Evolutionary conservation across 106 monocot species (phyloP), one percentile per base, ranked within the genome.

Genomic region (Xerophyta viscosa): DNA sequence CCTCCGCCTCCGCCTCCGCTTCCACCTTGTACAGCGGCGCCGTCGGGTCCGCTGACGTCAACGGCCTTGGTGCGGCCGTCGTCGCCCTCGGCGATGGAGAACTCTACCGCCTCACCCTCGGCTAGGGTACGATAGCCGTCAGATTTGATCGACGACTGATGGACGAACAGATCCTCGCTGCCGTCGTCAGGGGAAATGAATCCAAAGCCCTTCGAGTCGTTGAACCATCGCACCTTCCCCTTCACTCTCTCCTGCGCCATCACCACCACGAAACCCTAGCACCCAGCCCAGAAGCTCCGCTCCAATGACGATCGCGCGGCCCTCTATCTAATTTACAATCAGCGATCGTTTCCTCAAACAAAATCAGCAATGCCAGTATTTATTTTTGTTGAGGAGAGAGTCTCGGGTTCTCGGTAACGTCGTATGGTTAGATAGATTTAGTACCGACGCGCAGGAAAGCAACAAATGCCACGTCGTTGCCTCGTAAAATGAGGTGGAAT

Each of bases 51-150:
- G 18, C 65, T 66, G 23, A 77, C 77, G 22, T 71, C 77, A 18
- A 66, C 66, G 48, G 77, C 77, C 66, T 77, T 77, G 50, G 71
- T 57, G 14, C 77, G 61, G 23, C 71, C 77, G 27, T 66, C 62
- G 9, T 67, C 50, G 8, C 67, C 69, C 27, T 58, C 26, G 25
- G 46, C 48, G 37, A 78, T 45, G 6, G 15, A 17, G 71, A 78
- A 78, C 71, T 78, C 77, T 19, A 78, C 77, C 2, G 9, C 21
- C 58, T 78, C 77, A 18, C 77, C 77, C 36, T 78, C 77, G 12
- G 37, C 60, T 1, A 76, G 76, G 37, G 60, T 31, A 2, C 76
- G 29, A 60, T 60, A 76, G 37, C 76, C 76, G 24, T 63, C 59
- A 18, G 76, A 59, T 41, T 69, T 69, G 60, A 76, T 69, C 20